phyloP scores from a whole-genome alignment of 2,329 filamentous ascomycete genomes.

The Emergomyces africanus region DNA sequence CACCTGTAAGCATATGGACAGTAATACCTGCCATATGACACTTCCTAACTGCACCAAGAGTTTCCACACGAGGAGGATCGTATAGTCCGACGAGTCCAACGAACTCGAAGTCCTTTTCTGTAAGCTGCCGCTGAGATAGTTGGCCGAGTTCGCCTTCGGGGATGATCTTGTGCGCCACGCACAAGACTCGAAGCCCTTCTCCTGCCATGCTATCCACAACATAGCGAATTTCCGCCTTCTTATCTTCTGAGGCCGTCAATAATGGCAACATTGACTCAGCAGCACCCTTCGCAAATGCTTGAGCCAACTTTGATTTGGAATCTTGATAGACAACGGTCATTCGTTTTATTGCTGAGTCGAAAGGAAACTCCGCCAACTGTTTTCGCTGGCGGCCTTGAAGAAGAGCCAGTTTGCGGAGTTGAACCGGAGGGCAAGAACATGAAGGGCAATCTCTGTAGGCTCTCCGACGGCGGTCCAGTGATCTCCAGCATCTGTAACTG shows the following conservation, averaged over 20 bases:
- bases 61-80: constrained; percentile 66
- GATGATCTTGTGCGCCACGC: constrained; percentile 17
- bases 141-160: constrained; percentile 29
- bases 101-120: constrained; percentile 54
- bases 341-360: constrained; percentile 56
- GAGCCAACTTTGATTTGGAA: constrained; percentile 4
- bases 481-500: constrained; percentile 17
- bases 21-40: constrained; percentile 58
- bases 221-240: constrained; percentile 41
- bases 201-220: constrained; percentile 51
- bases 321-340: constrained; percentile 51
- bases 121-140: constrained; percentile 40
- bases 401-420: constrained; percentile 37
- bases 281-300: constrained; percentile 36
- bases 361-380: constrained; percentile 50
- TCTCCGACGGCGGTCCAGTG: constrained; percentile 48
- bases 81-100: constrained; percentile 69
- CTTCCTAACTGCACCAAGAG: constrained; percentile 52
- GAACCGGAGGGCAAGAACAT: constrained; percentile 55
- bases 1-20: constrained; percentile 67
- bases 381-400: constrained; percentile 34
- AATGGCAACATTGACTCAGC: constrained; percentile 50
- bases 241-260: constrained; percentile 42
- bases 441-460: constrained; percentile 55
- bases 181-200: constrained; percentile 50